Evolutionary conservation across 345 rosid genomes (phyloP), one percentile per base, ranked within the genome.

Genomic region (Populus alba): DNA sequence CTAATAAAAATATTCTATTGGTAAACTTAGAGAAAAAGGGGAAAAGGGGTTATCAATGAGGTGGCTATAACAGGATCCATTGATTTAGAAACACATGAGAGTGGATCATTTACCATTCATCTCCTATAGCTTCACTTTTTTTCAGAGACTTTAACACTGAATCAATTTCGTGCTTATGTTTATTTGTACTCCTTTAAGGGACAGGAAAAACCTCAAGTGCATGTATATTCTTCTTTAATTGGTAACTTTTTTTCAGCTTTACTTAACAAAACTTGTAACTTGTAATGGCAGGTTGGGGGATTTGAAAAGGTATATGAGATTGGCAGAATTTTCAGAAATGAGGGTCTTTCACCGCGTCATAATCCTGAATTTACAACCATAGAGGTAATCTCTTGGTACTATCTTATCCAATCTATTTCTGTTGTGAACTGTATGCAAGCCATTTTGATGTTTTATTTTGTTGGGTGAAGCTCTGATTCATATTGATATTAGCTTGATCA

Each of bases 341-440:
- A 95, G 89, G 99, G 99, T 81, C 80, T 95, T 85, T 95, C 98
- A 75, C 86, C 99, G 39, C 97, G 99, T 66, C 98, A 95, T 82
- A 95, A 95, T 92, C 99, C 98, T 51, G 99, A 93, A 81, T 93
- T 95, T 86, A 95, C 99, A 8, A 95, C 99, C 29, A 93, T 95
- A 53, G 99, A 95, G 97, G 99, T 95, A 91, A 55, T 20, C 29
- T 84, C 31, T 76, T 70, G 37, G 70, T 66, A 25, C 51, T 82
- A 72, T 61, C 66, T 47, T 67, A 55, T 51, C 71, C 75, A 63
- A n/a, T 20, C 59, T 49, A 53, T 45, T 49, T 49, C 76, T 2
- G 33, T 45, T 23, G 7, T 23, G 29, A 18, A 47, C 27, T 45
- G 10, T 59, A 3, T 37, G 11, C 29, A 61, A 20, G 63, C 9